These are phyloP conservation scores for Cairneyella variabilis DNA, from an alignment of 495 filamentous ascomycete genomes.

Conservation along the genomic window DNA sequence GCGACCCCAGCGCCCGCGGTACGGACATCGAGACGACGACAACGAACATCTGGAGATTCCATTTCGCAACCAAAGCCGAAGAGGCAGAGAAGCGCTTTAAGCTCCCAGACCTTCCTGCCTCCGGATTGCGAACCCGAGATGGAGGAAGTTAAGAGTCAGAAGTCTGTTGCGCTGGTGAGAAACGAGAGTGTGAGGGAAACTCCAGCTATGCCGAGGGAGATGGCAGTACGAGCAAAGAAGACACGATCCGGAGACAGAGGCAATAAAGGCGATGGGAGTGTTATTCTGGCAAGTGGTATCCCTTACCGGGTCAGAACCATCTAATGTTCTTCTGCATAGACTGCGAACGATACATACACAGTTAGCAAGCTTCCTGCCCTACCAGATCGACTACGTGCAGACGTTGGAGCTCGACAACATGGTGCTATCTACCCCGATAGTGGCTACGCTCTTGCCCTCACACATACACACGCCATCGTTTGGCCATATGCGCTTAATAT, in stretches of 20 bases:
- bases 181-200: conserved; percentile 42
- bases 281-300: conserved; percentile 54
- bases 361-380: conserved; percentile 81
- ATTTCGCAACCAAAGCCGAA: conserved; percentile 66
- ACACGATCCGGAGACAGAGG: conserved; percentile 51
- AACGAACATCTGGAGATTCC: conserved; percentile 60
- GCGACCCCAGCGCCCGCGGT: conserved; percentile 39
- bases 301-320: not conserved
- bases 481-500: conserved; percentile 78
- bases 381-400: conserved; percentile 65
- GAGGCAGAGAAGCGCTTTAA: conserved; percentile 61
- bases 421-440: conserved; percentile 61
- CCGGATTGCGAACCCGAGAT: conserved; percentile 42
- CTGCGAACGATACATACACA: conserved; percentile 79
- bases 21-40: conserved; percentile 59
- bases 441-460: conserved; percentile 75
- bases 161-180: conserved; percentile 36
- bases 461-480: conserved; percentile 72
- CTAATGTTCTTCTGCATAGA: conserved; percentile 43
- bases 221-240: conserved; percentile 61
- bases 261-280: conserved; percentile 55
- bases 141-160: conserved; percentile 43
- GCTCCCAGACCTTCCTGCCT: conserved; percentile 47
- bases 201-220: conserved; percentile 36
- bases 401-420: conserved; percentile 44